Conservation (phyloP, 768 basidiomycete species). For the Rhodosporidiobolus odoratus region DNA sequence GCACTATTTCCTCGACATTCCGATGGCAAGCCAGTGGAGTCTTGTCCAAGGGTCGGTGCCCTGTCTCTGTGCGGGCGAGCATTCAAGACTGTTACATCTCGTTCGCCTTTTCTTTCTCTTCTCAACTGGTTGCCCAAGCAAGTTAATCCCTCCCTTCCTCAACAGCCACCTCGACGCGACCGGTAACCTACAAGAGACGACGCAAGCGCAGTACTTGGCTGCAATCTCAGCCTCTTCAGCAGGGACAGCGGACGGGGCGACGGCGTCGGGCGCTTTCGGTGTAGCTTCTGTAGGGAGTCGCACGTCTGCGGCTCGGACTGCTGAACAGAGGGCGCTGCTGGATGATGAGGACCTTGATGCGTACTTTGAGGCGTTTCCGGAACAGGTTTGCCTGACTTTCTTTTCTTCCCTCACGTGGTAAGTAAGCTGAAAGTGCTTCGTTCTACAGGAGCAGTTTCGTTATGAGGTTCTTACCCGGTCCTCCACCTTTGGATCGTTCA, state of each 20-base stretch:
- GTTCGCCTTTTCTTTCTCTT: neutral
- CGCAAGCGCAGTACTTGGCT: constrained; percentile 5
- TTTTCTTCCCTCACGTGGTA: neutral
- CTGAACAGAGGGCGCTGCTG: neutral
- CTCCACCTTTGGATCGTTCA: neutral
- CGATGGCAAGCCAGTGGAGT: constrained; percentile 13
- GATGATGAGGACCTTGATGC: constrained; percentile 25
- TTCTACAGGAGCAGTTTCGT: neutral
- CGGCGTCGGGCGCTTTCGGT: no score
- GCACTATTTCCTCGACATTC: neutral
- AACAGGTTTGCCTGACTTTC: constrained; percentile 1
- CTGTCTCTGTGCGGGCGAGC: neutral
- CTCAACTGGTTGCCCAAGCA: neutral
- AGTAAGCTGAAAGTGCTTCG: no score
- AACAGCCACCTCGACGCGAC: neutral
- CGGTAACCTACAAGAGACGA: constrained; percentile 26
- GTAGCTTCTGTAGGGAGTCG: neutral
- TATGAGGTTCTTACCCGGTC: neutral
- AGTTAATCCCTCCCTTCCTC: fast-evolving
- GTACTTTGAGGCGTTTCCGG: constrained; percentile 30
- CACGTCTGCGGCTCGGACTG: neutral
- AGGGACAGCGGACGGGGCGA: neutral
- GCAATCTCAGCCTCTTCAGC: no score
- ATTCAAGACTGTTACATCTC: constrained; percentile 18
- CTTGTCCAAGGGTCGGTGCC: neutral